These are phyloP conservation scores for Candida oleophila DNA, from an alignment of 805 yeast species.

Conservation along the genomic window DNA sequence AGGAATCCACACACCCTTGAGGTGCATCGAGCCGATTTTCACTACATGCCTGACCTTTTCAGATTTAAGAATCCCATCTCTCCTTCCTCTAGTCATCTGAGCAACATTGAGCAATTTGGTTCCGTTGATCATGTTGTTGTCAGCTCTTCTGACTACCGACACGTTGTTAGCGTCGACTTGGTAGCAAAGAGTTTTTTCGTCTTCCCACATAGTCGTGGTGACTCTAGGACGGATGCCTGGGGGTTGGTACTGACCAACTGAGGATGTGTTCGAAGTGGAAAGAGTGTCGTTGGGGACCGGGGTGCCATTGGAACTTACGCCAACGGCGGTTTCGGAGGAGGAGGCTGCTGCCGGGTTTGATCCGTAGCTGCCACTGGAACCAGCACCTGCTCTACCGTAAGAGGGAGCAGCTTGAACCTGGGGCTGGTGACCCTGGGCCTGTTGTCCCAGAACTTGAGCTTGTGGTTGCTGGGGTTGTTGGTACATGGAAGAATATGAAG, in stretches of 20 bases:
- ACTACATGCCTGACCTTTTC: conserved; percentile 79
- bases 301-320: conserved; percentile 1
- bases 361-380: conserved; percentile 11
- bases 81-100: conserved; percentile 82
- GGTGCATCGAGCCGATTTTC: conserved; percentile 82
- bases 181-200: conserved; percentile 79
- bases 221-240: conserved; percentile 59
- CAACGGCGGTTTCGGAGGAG: conserved; percentile 10
- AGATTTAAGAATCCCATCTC: conserved; percentile 80
- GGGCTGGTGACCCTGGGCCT: conserved; percentile 6
- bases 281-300: conserved; percentile 11
- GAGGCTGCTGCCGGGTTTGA: conserved; percentile 6
- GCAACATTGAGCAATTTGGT: conserved; percentile 81
- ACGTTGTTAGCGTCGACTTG: conserved; percentile 84
- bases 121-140: conserved; percentile 83
- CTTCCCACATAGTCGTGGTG: conserved; percentile 90
- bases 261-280: conserved; percentile 18
- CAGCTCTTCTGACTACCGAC: conserved; percentile 79
- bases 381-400: conserved; percentile 4
- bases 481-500: conserved; percentile 1
- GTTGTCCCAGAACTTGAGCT: conserved; percentile 3
- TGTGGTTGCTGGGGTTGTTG: conserved; percentile 9
- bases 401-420: conserved; percentile 5
- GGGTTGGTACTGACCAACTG: conserved; percentile 46
- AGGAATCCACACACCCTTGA: conserved; percentile 90